Evolutionary conservation across 2,329 filamentous ascomycete species (phyloP).

Genomic region (Penicillium thymicola): DNA sequence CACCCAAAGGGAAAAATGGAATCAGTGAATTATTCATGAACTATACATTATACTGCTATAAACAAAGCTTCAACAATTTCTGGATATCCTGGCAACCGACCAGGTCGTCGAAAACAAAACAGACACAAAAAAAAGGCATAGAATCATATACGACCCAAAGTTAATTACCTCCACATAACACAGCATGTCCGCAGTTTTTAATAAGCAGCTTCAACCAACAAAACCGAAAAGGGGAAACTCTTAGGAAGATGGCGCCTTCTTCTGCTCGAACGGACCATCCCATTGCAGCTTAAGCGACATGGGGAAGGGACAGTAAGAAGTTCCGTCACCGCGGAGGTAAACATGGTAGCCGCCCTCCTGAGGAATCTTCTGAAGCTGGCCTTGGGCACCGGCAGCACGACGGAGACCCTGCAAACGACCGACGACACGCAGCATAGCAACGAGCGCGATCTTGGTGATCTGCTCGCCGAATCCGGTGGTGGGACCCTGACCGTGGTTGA

Average conservation of each 20-base stretch:
- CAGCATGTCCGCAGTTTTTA: not conserved
- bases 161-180: not conserved
- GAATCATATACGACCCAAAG: conserved; percentile 10
- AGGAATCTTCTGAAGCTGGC: conserved; percentile 63
- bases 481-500: conserved; percentile 62
- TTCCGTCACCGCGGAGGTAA: conserved; percentile 67
- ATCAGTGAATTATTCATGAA: not conserved
- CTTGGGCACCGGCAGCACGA: conserved; percentile 61
- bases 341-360: conserved; percentile 54
- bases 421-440: conserved; percentile 65
- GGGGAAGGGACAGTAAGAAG: conserved; percentile 53
- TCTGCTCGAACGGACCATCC: conserved; percentile 33
- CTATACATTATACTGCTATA: conserved; percentile 17
- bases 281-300: conserved; percentile 47
- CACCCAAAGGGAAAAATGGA: not conserved
- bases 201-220: not conserved
- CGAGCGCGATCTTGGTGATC: conserved; percentile 59
- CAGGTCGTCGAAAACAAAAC: conserved; percentile 13
- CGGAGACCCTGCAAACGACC: conserved; percentile 61
- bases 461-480: conserved; percentile 62
- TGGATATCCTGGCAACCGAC: conserved; percentile 22
- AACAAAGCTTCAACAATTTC: conserved; percentile 17
- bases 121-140: conserved; percentile 8
- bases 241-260: conserved; percentile 10
- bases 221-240: too few relatives aligned